These are phyloP conservation scores for Dittrichia graveolens DNA, from an alignment of 129 eudicot species.

Conservation along the genomic window DNA sequence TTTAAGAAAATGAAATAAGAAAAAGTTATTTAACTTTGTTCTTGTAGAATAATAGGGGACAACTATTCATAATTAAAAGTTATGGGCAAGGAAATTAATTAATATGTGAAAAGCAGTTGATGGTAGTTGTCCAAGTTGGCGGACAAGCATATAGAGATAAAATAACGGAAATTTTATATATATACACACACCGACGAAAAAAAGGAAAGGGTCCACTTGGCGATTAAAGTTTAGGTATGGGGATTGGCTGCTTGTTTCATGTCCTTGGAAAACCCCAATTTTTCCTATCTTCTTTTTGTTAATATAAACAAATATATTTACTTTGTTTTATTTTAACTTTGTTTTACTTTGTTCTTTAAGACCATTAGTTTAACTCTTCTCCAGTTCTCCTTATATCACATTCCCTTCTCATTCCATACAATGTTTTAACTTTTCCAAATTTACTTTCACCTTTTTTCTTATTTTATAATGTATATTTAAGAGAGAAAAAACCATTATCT, in stretches of 20 bases:
- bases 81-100: background rate
- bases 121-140: conserved; percentile 13
- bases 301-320: too few relatives aligned
- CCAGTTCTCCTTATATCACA: too few relatives aligned
- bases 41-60: too few relatives aligned
- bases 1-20: too few relatives aligned
- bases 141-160: background rate
- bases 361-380: too few relatives aligned
- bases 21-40: too few relatives aligned
- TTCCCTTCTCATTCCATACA: too few relatives aligned
- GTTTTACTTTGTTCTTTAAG: background rate
- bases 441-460: too few relatives aligned
- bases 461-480: too few relatives aligned
- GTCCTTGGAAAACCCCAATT: conserved; percentile 4
- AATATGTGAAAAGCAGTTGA: background rate
- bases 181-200: background rate
- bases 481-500: too few relatives aligned
- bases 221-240: conserved; percentile 14
- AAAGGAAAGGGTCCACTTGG: conserved; percentile 11
- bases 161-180: background rate
- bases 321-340: background rate
- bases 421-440: too few relatives aligned
- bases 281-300: background rate
- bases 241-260: conserved; percentile 8
- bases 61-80: too few relatives aligned